Evolutionary conservation across 169 alveolate species (phyloP), one percentile per base, ranked within the genome.

Genomic region (Haemoproteus tartakovskyi): DNA sequence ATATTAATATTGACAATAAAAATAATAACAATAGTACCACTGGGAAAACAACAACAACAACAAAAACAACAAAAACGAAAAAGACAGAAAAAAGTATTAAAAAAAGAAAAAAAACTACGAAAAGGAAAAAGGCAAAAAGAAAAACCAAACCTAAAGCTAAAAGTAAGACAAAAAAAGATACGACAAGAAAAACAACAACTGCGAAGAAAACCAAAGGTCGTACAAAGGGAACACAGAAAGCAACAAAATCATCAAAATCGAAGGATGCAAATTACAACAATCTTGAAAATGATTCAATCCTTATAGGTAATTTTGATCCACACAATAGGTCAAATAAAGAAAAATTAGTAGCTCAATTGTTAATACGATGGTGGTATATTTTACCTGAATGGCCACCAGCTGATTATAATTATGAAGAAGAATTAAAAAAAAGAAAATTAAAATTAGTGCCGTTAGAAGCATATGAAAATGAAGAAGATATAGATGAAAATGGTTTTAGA

Each of bases 351-450:
- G 89, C 92, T 1, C 92, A 87, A 21, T 56, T 87, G 27, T 81
- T 87, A 43, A 63, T 83, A 21, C 51, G 98, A 27, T 94, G 97
- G 97, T 93, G 96, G 96, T 95, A 94, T 64, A 97, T 90, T 12
- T 89, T 94, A 14, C 98, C 98, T 2, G 95, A 92, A 6, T 95
- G 98, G 98, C 98, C 98, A 3, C 95, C 95, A 16, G 91, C 89
- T 21, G 84, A 94, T 62, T 92, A 84, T 51, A 91, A 94, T 62
- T 93, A 89, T 41, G 70, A 62, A 14, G 85, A 62, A 0, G 67
- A 86, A 60, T 79, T 95, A 12, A 80, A 80, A 30, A 85, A 90
- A 85, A 80, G 84, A 60, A 89, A 86, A 48, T 89, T 95, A 24
- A 90, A 94, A 79, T 64, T 88, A 24, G 95, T 92, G 4, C 64